Base-by-base conservation (phyloP, 2,329 filamentous ascomycete species). In the Ambrosiella xylebori region DNA sequence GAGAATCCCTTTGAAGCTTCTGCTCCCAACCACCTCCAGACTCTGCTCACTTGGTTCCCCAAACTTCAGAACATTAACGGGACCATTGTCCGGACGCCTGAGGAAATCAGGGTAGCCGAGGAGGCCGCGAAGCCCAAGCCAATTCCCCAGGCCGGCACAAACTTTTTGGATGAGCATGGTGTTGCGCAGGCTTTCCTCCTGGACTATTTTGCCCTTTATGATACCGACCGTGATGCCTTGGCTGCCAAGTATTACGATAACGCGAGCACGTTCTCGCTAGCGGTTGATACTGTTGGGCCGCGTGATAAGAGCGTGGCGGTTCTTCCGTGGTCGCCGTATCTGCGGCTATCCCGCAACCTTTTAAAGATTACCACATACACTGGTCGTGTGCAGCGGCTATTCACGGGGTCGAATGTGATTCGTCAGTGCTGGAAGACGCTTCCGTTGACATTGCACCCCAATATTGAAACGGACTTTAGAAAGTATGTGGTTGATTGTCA, bases 401-500 rank as follows among this genome's bases (percentile, higher is more conserved):
- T 81, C 65, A 77, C 73, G 7, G 88, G 88, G 1, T 71, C 73
- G 3, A 74, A 80, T 47, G 73, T 77, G 49, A 89, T 95, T 60
- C 73, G 76, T 55, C 76, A 82, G 58, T 68, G 82, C 15, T 94
- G 88, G 84, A 77, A 78, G 57, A 71, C 72, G 2, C 74, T 95
- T 2, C 89, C 89, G 0, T 71, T 73, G 45, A 91, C 88, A 7
- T 79, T 78, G 50, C 89, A 95, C 66, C 84, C 88, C 1, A 78
- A 85, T 64, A 77, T 94, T 62, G 73, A 76, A 54, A 71, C 77
- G 1, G 79, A 87, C 52, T 71, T 82, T 11, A 75, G 79, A 65
- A 86, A 89, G 64, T 95, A 88, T 76, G 79, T 88, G 56, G 81
- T 95, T 66, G 88, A 95, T 69, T 90, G 87, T 63, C 84, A 88